Conservation (phyloP, 1,139 yeast genomes). For the Taphrina betulina region DNA sequence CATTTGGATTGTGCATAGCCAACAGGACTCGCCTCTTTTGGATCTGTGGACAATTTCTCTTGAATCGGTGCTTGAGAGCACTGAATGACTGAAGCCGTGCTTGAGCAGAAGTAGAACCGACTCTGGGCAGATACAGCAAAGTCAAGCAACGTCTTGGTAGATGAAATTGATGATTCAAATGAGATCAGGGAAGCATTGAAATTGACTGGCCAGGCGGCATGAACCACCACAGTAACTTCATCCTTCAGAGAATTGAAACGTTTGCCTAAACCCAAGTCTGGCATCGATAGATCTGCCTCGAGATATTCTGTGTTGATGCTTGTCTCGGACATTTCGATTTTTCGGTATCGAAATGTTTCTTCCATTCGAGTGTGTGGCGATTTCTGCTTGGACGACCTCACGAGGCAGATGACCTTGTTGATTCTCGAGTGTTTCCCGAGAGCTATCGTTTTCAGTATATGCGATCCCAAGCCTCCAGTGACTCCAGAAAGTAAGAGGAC, state of each 20-base stretch:
- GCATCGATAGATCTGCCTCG: slow-evolving; percentile 1
- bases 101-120: slow-evolving; percentile 35
- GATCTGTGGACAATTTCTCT: slow-evolving; percentile 24
- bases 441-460: slow-evolving; percentile 8
- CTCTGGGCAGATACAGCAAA: slow-evolving; percentile 32
- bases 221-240: slow-evolving; percentile 33
- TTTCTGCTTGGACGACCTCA: slow-evolving; percentile 21
- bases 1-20: slow-evolving; percentile 38
- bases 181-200: slow-evolving; percentile 34
- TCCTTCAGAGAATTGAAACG: slow-evolving; percentile 9
- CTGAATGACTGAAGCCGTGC: slow-evolving; percentile 35
- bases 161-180: slow-evolving; percentile 27
- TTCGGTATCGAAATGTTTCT: slow-evolving; percentile 24
- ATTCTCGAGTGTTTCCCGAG: slow-evolving; percentile 7
- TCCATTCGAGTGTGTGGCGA: slow-evolving; percentile 32
- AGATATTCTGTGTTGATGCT: slow-evolving; percentile 16
- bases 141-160: slow-evolving; percentile 30
- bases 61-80: slow-evolving; percentile 33
- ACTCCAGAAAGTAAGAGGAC: slow-evolving; percentile 34
- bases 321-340: slow-evolving; percentile 21
- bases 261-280: slow-evolving; percentile 33
- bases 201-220: slow-evolving; percentile 37
- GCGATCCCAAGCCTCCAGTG: slow-evolving; percentile 37
- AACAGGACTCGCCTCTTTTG: slow-evolving; percentile 33
- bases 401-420: slow-evolving; percentile 32